Evolutionary conservation across 805 yeast genomes (phyloP), one percentile per base, ranked within the genome.

Genomic region (Candida piceae): DNA sequence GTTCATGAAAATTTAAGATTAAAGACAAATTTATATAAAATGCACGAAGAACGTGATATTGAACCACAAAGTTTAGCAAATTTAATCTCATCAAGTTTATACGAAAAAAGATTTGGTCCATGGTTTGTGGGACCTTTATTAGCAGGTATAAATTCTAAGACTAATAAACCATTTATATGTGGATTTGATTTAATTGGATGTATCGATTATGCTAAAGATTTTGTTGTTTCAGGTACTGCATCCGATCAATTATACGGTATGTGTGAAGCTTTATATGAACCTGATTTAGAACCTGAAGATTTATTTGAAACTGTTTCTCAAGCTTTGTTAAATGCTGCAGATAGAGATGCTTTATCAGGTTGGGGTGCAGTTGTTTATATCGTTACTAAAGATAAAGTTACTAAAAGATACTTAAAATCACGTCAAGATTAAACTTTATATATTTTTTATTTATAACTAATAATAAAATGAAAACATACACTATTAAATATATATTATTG

Each of bases 291-390:
- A 60, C 88, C 97, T 5, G 97, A 93, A 49, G 96, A 93, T 62
- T 69, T 93, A 50, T 93, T 93, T 57, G 97, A 93, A 63, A 90
- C 97, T 28, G 84, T 88, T 48, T 80, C 94, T 50, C 98, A 93
- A 64, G 90, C 97, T 1, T 68, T 93, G 41, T 69, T 93, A 68
- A 87, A 84, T 59, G 97, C 96, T 15, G 94, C 84, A 25, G 98
- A 93, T 63, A 84, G 98, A 71, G 98, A 93, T 64, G 95, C 97
- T 5, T 71, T 93, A 40, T 81, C 95, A 21, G 99, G 99, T 48
- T 93, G 97, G 96, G 98, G 98, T 55, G 96, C 95, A 7, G 84
- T 86, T 13, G 97, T 93, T 17, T 90, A 90, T 63, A 69, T 93
- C 38, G 77, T 93, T 35, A 85, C 95, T 32, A 88, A 88, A 65